Evolutionary conservation across 192 early-diverging fungal genomes (phyloP).

Genomic region (Coemansia sp.): DNA sequence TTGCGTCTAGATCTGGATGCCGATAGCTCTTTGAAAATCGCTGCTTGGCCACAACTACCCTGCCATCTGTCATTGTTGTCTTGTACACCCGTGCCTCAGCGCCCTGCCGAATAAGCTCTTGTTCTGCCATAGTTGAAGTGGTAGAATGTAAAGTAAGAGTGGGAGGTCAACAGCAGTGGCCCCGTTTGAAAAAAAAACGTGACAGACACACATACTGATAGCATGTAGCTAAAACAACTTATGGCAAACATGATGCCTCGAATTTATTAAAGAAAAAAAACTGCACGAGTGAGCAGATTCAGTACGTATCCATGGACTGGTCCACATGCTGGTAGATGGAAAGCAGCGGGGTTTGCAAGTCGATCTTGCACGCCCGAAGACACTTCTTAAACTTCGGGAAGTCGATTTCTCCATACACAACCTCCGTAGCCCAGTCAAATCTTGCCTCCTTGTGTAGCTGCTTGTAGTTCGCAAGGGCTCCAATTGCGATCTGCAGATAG

Average conservation of each 20-base stretch:
- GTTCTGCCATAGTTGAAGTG: constrained; percentile 8
- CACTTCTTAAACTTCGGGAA: constrained; percentile 14
- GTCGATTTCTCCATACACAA: constrained; percentile 40
- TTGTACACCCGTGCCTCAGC: constrained; percentile 86
- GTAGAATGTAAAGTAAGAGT: neutral
- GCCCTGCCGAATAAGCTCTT: constrained; percentile 75
- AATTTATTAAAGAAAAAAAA: neutral
- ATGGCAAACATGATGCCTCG: neutral
- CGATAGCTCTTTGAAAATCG: constrained; percentile 91
- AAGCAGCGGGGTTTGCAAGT: constrained; percentile 23
- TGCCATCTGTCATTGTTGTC: constrained; percentile 59
- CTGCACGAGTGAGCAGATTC: too few species aligned
- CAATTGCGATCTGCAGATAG: constrained; percentile 37
- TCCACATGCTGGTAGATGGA: constrained; percentile 51
- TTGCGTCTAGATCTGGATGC: constrained; percentile 85
- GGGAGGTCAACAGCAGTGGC: neutral
- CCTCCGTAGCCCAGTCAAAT: constrained; percentile 42
- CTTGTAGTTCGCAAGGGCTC: constrained; percentile 25
- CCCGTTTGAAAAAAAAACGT: neutral
- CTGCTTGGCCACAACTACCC: constrained; percentile 79
- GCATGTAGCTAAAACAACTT: neutral
- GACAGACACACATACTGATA: neutral
- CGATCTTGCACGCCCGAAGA: constrained; percentile 21
- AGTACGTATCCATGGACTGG: constrained; percentile 29
- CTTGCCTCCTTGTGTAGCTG: constrained; percentile 19